phyloP scores from a whole-genome alignment of 2,329 filamentous ascomycete genomes.

The Trichoderma sp. region DNA sequence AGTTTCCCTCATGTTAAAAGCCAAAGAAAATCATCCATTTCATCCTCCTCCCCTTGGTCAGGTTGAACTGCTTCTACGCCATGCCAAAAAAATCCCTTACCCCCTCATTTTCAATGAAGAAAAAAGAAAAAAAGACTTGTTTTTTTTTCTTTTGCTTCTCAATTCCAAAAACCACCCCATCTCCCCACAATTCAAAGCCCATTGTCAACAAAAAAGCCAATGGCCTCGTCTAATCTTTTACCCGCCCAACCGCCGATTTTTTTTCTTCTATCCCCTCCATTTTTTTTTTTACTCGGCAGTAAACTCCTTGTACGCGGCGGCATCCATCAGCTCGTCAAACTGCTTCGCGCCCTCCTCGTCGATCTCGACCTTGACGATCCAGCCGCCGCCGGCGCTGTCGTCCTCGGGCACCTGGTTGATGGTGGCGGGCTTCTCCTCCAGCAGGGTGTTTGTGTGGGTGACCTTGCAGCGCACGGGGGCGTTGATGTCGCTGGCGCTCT shows the following conservation, averaged over 20 bases:
- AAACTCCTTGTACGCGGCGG: constrained; percentile 73
- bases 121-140: background rate
- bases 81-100: background rate
- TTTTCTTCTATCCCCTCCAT: background rate
- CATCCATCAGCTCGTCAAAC: constrained; percentile 73
- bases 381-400: constrained; percentile 70
- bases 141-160: background rate
- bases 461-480: constrained; percentile 78
- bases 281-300: constrained; percentile 38
- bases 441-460: constrained; percentile 64
- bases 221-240: constrained; percentile 16
- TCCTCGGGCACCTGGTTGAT: constrained; percentile 91
- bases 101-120: background rate
- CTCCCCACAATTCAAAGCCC: background rate
- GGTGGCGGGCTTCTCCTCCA: constrained; percentile 80
- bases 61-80: constrained; percentile 25
- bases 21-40: background rate
- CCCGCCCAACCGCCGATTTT: background rate
- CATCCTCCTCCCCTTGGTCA: constrained; percentile 19
- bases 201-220: background rate
- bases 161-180: background rate
- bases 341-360: constrained; percentile 62
- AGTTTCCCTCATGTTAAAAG: background rate
- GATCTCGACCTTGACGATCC: constrained; percentile 87
- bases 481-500: constrained; percentile 97